These are phyloP conservation scores for Plenodomus tracheiphilus DNA, from an alignment of 2,329 filamentous ascomycete genomes.

Conservation along the genomic window DNA sequence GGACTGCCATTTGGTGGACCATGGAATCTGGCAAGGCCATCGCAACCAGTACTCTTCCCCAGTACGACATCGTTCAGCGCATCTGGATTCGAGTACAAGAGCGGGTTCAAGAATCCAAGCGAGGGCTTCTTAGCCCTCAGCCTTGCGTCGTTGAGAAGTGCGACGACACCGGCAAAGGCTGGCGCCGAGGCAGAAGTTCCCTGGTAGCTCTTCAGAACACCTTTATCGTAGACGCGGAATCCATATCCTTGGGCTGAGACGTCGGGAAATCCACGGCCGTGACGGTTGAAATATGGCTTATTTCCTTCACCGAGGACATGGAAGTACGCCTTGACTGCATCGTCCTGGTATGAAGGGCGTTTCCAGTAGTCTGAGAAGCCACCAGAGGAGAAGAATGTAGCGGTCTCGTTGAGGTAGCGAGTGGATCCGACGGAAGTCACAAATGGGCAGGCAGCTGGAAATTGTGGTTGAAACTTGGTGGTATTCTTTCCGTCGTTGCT, in stretches of 20 bases:
- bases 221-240: slow-evolving; percentile 43
- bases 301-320: slow-evolving; percentile 46
- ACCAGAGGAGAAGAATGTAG: slow-evolving; percentile 54
- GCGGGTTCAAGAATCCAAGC: slow-evolving; percentile 64
- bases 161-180: slow-evolving; percentile 60
- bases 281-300: slow-evolving; percentile 53
- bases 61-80: slow-evolving; percentile 53
- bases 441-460: slow-evolving; percentile 68
- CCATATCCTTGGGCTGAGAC: slow-evolving; percentile 60
- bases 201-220: slow-evolving; percentile 44
- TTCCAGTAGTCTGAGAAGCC: slow-evolving; percentile 57
- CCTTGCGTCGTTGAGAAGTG: slow-evolving; percentile 64
- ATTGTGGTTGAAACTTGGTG: slow-evolving; percentile 62
- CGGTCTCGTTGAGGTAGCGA: slow-evolving; percentile 47
- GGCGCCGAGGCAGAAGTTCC: slow-evolving; percentile 59
- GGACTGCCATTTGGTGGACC: slow-evolving; percentile 34
- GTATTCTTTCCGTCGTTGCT: slow-evolving; percentile 61
- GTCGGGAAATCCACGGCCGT: slow-evolving; percentile 65
- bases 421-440: slow-evolving; percentile 69
- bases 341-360: slow-evolving; percentile 53
- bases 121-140: slow-evolving; percentile 53
- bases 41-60: slow-evolving; percentile 44
- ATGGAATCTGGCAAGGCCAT: slow-evolving; percentile 30
- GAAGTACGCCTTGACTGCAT: slow-evolving; percentile 51
- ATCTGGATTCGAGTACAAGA: slow-evolving; percentile 54